Evolutionary conservation across 768 basidiomycete genomes (phyloP).

Genomic region (Tricholoma terreum): DNA sequence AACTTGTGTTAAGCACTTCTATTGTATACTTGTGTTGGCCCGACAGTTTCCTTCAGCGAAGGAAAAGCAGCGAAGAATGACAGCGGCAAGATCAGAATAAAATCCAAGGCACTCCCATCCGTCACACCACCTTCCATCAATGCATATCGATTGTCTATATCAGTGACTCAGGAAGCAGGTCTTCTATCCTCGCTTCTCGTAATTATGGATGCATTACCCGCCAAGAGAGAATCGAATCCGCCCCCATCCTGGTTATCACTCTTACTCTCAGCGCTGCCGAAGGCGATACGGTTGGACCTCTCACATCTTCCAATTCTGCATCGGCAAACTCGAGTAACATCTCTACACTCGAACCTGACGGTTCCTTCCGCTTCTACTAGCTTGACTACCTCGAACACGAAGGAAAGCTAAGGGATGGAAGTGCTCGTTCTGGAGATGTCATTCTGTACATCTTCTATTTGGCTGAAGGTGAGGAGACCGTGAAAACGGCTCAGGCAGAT

Average conservation of each 20-base stretch:
- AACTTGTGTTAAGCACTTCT: slow-evolving; percentile 28
- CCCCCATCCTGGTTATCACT: slow-evolving; percentile 70
- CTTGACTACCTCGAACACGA: slow-evolving; percentile 92
- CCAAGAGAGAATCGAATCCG: slow-evolving; percentile 40
- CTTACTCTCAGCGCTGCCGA: slow-evolving; percentile 58
- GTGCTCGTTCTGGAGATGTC: too few relatives aligned
- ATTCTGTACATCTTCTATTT: too few relatives aligned
- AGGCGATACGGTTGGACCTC: slow-evolving; percentile 61
- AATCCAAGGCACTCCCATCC: slow-evolving; percentile 49
- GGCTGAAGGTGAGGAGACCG: slow-evolving; percentile 86
- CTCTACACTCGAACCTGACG: slow-evolving; percentile 78
- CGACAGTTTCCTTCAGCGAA: too few relatives aligned
- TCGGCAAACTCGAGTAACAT: too few relatives aligned
- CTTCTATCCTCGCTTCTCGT: slow-evolving; percentile 85
- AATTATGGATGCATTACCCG: slow-evolving; percentile 50
- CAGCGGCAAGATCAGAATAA: too few relatives aligned
- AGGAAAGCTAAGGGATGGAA: slow-evolving; percentile 76
- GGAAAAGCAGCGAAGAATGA: slow-evolving; percentile 45
- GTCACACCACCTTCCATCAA: slow-evolving; percentile 66
- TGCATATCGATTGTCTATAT: too few relatives aligned
- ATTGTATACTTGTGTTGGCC: background rate
- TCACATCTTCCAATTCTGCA: too few relatives aligned
- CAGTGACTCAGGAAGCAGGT: too few relatives aligned
- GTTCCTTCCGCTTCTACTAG: slow-evolving; percentile 76
- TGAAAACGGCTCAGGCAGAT: too few relatives aligned